Conservation (phyloP, 1,284 basidiomycete genomes). For the Inonotus hispidus region DNA sequence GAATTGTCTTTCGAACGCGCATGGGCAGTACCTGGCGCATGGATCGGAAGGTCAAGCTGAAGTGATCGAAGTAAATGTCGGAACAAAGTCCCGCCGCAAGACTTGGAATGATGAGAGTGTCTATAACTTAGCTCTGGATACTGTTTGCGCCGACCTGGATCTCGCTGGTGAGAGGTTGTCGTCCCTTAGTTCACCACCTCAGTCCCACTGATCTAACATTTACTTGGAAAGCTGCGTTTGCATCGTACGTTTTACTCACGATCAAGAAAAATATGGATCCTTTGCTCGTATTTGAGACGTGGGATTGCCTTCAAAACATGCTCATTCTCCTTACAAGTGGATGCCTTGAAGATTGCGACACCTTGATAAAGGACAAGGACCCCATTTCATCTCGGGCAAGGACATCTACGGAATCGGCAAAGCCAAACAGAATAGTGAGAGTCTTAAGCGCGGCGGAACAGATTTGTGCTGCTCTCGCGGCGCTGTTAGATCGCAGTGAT, state of each 20-base stretch:
- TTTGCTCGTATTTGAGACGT: conserved; percentile 43
- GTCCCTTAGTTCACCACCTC: background rate
- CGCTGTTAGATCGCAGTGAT: conserved; percentile 5
- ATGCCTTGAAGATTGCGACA: conserved; percentile 10
- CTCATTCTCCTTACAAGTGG: conserved; percentile 40
- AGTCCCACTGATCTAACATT: background rate
- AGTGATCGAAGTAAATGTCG: conserved; percentile 3
- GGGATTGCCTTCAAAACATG: conserved; percentile 48
- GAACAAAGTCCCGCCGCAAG: conserved; percentile 6
- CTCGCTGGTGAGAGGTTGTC: conserved; percentile 29
- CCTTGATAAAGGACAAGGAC: background rate
- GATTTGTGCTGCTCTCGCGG: conserved; percentile 5
- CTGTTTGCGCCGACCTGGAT: conserved; percentile 28
- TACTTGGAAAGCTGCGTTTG: conserved; percentile 40
- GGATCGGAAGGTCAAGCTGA: conserved; percentile 13
- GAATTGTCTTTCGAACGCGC: conserved; percentile 28
- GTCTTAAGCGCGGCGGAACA: background rate
- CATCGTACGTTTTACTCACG: conserved; percentile 38
- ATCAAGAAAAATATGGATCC: conserved; percentile 27
- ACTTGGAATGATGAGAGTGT: conserved; percentile 24
- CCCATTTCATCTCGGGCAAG: no score
- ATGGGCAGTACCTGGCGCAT: conserved; percentile 25
- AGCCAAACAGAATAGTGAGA: background rate
- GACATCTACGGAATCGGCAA: background rate
- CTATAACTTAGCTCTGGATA: conserved; percentile 29